Percentiles rank a stretch among this genome's conserved stretches.
Conservation (phyloP, 805 yeast species). For the Candida pseudofarinosa region DNA sequence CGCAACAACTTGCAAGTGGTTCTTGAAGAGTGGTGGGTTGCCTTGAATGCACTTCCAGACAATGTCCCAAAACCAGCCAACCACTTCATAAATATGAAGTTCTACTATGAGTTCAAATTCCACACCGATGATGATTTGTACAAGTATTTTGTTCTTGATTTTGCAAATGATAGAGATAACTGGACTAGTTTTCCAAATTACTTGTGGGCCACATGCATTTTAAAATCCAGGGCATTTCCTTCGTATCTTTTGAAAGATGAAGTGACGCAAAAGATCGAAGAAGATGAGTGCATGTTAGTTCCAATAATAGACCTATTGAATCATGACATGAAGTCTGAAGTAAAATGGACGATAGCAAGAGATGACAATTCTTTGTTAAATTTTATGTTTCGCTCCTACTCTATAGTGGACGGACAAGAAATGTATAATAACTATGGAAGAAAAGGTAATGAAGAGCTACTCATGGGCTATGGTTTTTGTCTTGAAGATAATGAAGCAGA, state of each 20-base stretch:
- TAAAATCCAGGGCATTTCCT: constrained; percentile 81
- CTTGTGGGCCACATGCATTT: constrained; percentile 69
- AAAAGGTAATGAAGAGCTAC: constrained; percentile 78
- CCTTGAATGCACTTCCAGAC: constrained; percentile 28
- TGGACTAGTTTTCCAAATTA: constrained; percentile 70
- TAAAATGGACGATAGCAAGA: constrained; percentile 51
- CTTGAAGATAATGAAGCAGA: constrained; percentile 56
- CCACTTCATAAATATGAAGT: constrained; percentile 39
- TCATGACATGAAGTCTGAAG: constrained; percentile 59
- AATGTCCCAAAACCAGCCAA: constrained; percentile 23
- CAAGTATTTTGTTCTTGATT: constrained; percentile 20
- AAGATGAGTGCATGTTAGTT: constrained; percentile 59
- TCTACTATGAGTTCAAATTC: constrained; percentile 40
- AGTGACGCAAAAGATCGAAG: constrained; percentile 22
- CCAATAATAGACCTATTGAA: constrained; percentile 80
- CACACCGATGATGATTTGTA: constrained; percentile 33
- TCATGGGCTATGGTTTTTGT: constrained; percentile 80
- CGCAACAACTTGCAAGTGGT: constrained; percentile 42
- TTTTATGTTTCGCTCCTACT: constrained; percentile 43
- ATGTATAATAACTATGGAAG: constrained; percentile 82
- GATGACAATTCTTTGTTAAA: constrained; percentile 11
- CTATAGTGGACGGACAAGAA: constrained; percentile 39
- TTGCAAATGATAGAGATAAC: constrained; percentile 20
- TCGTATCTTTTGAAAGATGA: constrained; percentile 47
- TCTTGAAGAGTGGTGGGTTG: constrained; percentile 60